phyloP scores from a whole-genome alignment of 176 grass and related monocot genomes.

The Chrysopogon serrulatus region DNA sequence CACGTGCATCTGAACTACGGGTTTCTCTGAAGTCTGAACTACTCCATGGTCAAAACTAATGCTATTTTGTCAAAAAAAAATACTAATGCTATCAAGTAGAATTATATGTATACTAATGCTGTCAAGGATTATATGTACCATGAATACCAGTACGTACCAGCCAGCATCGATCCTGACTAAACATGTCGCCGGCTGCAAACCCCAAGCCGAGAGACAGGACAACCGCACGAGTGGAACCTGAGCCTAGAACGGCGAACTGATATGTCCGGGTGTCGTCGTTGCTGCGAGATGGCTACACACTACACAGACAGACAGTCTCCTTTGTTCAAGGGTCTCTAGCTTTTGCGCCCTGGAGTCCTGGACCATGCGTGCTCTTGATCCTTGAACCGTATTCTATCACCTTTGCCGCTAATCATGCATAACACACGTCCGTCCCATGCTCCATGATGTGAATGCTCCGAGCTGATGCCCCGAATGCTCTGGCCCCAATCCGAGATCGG shows the following conservation, averaged over 20 bases:
- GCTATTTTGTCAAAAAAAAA: too few species aligned
- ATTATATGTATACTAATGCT: background rate
- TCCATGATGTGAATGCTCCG: background rate
- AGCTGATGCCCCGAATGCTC: background rate
- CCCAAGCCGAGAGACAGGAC: slow-evolving; percentile 1
- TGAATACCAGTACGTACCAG: background rate
- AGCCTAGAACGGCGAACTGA: slow-evolving; percentile 17
- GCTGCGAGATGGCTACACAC: background rate
- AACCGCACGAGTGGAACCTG: slow-evolving; percentile 33
- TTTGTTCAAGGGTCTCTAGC: slow-evolving; percentile 15
- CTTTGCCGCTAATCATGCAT: background rate
- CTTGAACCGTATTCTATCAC: slow-evolving; percentile 9
- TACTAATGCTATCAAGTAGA: too few species aligned
- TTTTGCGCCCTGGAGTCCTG: background rate
- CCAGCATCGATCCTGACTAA: slow-evolving; percentile 20
- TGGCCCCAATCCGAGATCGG: slow-evolving; percentile 4
- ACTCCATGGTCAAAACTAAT: background rate
- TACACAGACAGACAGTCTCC: slow-evolving; percentile 34
- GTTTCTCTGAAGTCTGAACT: too few species aligned
- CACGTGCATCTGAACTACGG: background rate
- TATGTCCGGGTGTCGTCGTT: slow-evolving; percentile 22
- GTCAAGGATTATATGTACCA: background rate
- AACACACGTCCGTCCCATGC: background rate
- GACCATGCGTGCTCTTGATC: slow-evolving; percentile 21
- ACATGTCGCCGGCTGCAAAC: slow-evolving; percentile 17